Percentiles rank a stretch among this genome's conserved stretches.
These are phyloP conservation scores for Cinchona pubescens DNA, from an alignment of 257 asterid species.

Conservation along the genomic window DNA sequence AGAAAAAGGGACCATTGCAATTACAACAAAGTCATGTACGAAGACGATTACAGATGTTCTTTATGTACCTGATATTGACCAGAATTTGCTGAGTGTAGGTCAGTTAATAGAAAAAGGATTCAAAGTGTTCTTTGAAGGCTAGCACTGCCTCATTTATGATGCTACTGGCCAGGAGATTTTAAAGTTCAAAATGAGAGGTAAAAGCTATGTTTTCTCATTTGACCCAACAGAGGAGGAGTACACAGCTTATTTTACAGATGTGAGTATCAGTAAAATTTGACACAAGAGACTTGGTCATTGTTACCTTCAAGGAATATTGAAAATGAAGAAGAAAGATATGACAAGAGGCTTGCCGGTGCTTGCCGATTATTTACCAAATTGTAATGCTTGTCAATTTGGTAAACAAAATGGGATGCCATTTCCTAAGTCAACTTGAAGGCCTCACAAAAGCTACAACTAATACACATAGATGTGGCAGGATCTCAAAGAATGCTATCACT, in stretches of 20 bases:
- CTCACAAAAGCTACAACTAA: background rate
- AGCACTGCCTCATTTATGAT: background rate
- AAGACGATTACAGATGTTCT: background rate
- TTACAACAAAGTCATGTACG: background rate
- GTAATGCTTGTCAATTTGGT: slow-evolving; percentile 5
- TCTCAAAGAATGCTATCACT: background rate
- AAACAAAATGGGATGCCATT: background rate
- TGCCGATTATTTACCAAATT: background rate
- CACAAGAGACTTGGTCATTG: background rate
- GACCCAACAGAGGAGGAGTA: background rate
- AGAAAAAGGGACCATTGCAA: background rate
- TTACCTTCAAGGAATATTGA: background rate
- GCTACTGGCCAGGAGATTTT: background rate
- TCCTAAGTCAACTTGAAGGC: background rate
- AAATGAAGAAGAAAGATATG: background rate
- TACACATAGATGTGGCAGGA: background rate
- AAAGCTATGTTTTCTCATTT: background rate
- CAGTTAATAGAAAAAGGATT: background rate
- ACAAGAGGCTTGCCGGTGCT: background rate
- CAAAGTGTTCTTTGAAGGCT: background rate
- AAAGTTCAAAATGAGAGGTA: background rate
- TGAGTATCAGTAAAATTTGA: background rate
- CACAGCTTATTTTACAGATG: background rate
- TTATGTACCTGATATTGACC: slow-evolving; percentile 13
- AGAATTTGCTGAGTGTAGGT: slow-evolving; percentile 2